Conservation (phyloP, 2,329 filamentous ascomycete genomes). For the Aspergillus novoparasiticus region DNA sequence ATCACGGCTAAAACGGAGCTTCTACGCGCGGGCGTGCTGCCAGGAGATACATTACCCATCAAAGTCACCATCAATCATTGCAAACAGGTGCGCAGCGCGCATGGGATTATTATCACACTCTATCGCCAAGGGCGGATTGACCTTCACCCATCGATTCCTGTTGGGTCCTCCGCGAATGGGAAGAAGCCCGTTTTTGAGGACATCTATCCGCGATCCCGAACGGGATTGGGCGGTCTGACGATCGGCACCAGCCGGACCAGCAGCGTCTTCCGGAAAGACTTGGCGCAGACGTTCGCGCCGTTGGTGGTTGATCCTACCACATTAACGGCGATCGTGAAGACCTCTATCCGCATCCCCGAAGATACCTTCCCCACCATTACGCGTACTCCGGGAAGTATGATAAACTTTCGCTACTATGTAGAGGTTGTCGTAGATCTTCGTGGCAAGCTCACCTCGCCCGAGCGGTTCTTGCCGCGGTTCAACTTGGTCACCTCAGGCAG, state of each 20-base stretch:
- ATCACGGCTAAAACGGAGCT: constrained; percentile 87
- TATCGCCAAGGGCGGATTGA: constrained; percentile 92
- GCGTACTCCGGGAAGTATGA: constrained; percentile 87
- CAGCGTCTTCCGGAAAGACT: constrained; percentile 92
- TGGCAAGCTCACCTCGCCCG: constrained; percentile 77
- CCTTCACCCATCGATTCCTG: constrained; percentile 65
- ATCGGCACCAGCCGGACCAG: constrained; percentile 83
- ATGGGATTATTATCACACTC: constrained; percentile 88
- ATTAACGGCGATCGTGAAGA: constrained; percentile 76
- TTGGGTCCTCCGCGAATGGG: constrained; percentile 64
- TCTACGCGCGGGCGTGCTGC: constrained; percentile 77
- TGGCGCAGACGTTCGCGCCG: constrained; percentile 85
- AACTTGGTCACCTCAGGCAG: constrained; percentile 52
- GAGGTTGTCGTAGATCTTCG: constrained; percentile 93
- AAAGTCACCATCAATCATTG: constrained; percentile 83
- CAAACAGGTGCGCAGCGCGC: constrained; percentile 85
- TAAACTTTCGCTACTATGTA: constrained; percentile 90
- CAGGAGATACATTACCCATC: constrained; percentile 80
- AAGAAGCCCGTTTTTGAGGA: constrained; percentile 76
- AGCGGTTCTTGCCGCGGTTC: constrained; percentile 62
- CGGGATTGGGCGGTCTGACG: constrained; percentile 82
- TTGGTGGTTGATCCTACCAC: constrained; percentile 83
- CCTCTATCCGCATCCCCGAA: constrained; percentile 82
- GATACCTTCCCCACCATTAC: constrained; percentile 91
- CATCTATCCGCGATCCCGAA: constrained; percentile 83